Evolutionary conservation across 2,329 filamentous ascomycete species (phyloP).

Genomic region (Exophiala sp.): DNA sequence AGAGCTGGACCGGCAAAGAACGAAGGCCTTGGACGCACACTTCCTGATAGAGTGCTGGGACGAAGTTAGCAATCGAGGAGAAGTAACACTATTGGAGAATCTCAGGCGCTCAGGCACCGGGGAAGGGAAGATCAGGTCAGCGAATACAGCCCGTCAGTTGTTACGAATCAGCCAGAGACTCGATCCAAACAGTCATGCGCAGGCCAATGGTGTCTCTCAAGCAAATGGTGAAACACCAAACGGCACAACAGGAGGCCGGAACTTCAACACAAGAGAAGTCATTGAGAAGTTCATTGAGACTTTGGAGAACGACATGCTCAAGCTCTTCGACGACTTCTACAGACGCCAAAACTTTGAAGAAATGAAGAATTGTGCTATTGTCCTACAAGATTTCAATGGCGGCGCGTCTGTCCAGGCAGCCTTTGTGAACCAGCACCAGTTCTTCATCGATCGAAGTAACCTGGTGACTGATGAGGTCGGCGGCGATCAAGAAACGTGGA

Average conservation of each 20-base stretch:
- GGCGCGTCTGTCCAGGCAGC: conserved; percentile 91
- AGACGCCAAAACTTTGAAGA: conserved; percentile 92
- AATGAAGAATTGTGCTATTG: conserved; percentile 95
- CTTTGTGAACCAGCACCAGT: conserved; percentile 98
- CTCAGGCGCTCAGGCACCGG: conserved; percentile 78
- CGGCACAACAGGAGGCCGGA: conserved; percentile 39
- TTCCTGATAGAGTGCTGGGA: conserved; percentile 97
- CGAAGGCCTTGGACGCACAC: conserved; percentile 85
- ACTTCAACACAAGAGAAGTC: conserved; percentile 73
- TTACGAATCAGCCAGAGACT: conserved; percentile 91
- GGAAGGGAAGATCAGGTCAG: conserved; percentile 90
- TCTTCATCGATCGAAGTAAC: conserved; percentile 96
- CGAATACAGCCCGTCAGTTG: conserved; percentile 87
- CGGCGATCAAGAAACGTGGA: conserved; percentile 67
- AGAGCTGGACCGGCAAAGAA: conserved; percentile 87
- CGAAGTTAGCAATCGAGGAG: conserved; percentile 85
- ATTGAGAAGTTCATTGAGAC: conserved; percentile 97
- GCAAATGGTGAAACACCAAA: conserved; percentile 49
- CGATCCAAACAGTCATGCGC: conserved; percentile 70
- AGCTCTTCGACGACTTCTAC: conserved; percentile 97
- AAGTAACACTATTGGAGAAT: conserved; percentile 82
- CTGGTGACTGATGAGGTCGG: conserved; percentile 79
- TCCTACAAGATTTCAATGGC: conserved; percentile 92
- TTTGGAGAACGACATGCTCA: conserved; percentile 88
- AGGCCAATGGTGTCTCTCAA: conserved; percentile 38